Conservation (phyloP, 495 filamentous ascomycete genomes). For the Umbilicaria muhlenbergii region DNA sequence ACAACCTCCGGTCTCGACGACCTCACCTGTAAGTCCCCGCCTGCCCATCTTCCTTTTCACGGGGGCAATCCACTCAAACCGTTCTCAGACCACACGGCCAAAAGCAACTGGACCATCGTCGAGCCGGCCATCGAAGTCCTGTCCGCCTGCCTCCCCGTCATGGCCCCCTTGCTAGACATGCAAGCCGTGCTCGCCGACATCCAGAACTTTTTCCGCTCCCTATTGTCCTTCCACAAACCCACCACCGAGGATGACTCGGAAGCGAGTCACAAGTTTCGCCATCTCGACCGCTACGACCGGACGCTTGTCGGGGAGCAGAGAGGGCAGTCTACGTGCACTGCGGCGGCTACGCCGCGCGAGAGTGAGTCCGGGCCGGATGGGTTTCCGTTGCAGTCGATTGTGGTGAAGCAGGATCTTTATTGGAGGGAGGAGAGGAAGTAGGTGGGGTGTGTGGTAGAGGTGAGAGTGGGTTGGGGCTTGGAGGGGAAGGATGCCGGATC, state of each 20-base stretch:
- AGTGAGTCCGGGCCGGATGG: background rate
- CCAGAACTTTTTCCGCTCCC: background rate
- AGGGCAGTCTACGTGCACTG: background rate
- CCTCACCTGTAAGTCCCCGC: background rate
- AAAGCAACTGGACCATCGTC: background rate
- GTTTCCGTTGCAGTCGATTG: background rate
- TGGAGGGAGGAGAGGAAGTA: too few species aligned
- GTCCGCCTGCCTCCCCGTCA: background rate
- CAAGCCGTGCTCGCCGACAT: background rate
- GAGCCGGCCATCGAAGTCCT: conserved; percentile 1
- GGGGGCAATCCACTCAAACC: background rate
- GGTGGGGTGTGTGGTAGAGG: too few species aligned
- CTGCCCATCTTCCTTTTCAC: background rate
- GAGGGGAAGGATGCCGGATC: too few species aligned
- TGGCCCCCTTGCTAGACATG: background rate
- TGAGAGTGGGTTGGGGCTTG: too few species aligned
- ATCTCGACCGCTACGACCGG: background rate
- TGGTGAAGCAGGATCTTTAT: too few species aligned
- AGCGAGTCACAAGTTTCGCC: background rate
- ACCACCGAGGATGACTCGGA: too few species aligned
- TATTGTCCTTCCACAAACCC: too few species aligned
- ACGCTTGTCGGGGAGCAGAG: background rate
- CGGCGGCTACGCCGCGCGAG: background rate
- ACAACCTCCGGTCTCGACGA: background rate
- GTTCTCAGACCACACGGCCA: background rate